Evolutionary conservation across 768 basidiomycete species (phyloP).

Genomic region (Amanita phalloides): DNA sequence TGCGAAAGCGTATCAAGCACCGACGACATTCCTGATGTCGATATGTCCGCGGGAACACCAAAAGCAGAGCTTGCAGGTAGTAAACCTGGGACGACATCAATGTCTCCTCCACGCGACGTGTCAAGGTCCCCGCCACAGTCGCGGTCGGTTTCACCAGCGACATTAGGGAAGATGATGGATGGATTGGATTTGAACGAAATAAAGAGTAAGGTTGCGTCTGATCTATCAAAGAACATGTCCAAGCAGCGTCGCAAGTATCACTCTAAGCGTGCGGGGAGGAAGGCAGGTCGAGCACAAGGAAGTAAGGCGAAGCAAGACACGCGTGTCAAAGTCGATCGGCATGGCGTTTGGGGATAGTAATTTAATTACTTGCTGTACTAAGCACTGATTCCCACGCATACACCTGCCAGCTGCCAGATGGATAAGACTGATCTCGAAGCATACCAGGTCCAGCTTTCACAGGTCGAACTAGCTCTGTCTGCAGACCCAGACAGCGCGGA

Average conservation of each 20-base stretch:
- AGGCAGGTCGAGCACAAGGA: conserved; percentile 61
- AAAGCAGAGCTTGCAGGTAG: conserved; percentile 12
- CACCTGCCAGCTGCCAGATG: conserved; percentile 19
- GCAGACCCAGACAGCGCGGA: conserved; percentile 67
- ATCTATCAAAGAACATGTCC: conserved; percentile 47
- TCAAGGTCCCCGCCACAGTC: conserved; percentile 46
- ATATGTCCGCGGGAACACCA: conserved; percentile 14
- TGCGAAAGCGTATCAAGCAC: conserved; percentile 26
- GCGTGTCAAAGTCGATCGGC: conserved; percentile 47
- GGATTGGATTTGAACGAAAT: conserved; percentile 35
- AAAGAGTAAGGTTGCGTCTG: conserved; percentile 48
- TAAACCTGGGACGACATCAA: conserved; percentile 6
- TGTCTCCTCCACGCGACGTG: conserved; percentile 18
- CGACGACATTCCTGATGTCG: conserved; percentile 18
- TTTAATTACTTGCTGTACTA: background rate
- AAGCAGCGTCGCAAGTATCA: conserved; percentile 70
- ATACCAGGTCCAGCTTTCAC: conserved; percentile 83
- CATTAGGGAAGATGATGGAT: conserved; percentile 30
- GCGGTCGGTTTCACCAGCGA: conserved; percentile 31
- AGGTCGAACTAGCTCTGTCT: conserved; percentile 73
- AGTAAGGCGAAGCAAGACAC: conserved; percentile 81
- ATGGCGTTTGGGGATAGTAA: conserved; percentile 29
- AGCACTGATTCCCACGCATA: conserved; percentile 1
- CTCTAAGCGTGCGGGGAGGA: conserved; percentile 53
- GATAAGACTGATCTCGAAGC: conserved; percentile 77